Base-by-base conservation (phyloP, 345 rosid genomes). In the Ailanthus altissimus region DNA sequence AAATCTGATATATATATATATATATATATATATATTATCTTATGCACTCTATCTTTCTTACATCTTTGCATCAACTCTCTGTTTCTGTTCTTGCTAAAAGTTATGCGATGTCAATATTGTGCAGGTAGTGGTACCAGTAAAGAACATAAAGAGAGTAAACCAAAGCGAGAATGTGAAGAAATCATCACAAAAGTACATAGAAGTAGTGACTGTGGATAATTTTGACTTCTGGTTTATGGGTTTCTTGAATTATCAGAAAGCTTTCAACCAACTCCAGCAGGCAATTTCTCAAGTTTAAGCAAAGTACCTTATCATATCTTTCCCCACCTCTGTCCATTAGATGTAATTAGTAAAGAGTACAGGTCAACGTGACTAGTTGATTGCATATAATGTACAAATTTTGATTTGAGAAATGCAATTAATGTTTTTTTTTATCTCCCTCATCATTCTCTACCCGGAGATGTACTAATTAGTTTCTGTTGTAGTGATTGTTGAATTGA, bases 111-210 rank as follows among this genome's bases (percentile, higher is more conserved):
- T 64, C 26, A 40, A 64, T 40, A 26, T 61, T n/a, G 26, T 71
- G 64, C 80, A 79, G 81, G 75, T 75, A 21, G 15, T 63, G 67
- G 75, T 80, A 49, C 82, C 79, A 43, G 32, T 67, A 6, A 36
- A 49, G 49, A 80, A 75, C 53, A 13, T 80, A 42, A 75, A 53
- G 46, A 51, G 23, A 42, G 67, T 63, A 0, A 63, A 54, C 25
- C 67, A 70, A 51, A 70, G 79, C 62, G 76, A 61, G 42, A 75
- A 80, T 26, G 40, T 26, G 67, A 70, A 70, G 71, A 75, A 80
- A n/a, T 61, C 82, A 53, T 53, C 82, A 62, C 77, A 83, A 47
- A 77, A 81, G 78, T 77, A 76, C 78, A 67, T 77, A 50, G 70
- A 77, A 67, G 58, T 72, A 50, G 53, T 58, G 0, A 80, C 79